A percentile compares a stretch with the other conserved stretches of the same genome.
Evolutionary conservation across 106 monocot species (phyloP).

Genomic region (Dioscorea dumetorum): DNA sequence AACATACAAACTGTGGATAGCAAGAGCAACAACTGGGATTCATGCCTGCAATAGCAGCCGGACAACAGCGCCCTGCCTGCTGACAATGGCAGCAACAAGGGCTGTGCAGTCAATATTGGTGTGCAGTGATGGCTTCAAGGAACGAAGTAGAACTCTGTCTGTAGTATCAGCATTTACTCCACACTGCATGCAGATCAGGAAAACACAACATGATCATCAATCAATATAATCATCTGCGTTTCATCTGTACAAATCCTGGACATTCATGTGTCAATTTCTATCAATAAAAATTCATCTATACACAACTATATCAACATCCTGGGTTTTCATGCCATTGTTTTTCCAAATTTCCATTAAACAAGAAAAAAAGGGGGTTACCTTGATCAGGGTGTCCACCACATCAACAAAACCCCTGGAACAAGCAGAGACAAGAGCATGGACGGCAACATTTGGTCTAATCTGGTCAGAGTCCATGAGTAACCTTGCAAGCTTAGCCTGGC

Average conservation of each 20-base stretch:
- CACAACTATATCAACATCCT: too few species aligned
- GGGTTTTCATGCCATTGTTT: too few species aligned
- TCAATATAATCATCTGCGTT: too few species aligned
- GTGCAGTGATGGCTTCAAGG: slow-evolving; percentile 74
- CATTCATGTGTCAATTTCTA: too few species aligned
- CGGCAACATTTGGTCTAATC: slow-evolving; percentile 40
- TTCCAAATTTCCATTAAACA: too few species aligned
- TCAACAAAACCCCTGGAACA: slow-evolving; percentile 64
- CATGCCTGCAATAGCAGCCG: slow-evolving; percentile 50
- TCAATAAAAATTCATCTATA: too few species aligned
- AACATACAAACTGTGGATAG: background rate
- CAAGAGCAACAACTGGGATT: background rate
- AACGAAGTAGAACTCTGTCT: slow-evolving; percentile 62
- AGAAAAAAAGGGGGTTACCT: slow-evolving; percentile 25
- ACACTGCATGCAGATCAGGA: slow-evolving; percentile 22
- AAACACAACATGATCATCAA: too few species aligned
- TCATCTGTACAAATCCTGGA: too few species aligned
- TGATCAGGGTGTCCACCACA: slow-evolving; percentile 64
- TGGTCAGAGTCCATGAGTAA: slow-evolving; percentile 70
- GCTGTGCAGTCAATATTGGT: slow-evolving; percentile 67
- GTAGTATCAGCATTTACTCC: slow-evolving; percentile 66
- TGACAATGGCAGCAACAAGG: slow-evolving; percentile 66
- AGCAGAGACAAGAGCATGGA: slow-evolving; percentile 62
- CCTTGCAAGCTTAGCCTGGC: slow-evolving; percentile 38
- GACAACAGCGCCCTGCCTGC: slow-evolving; percentile 55